Evolutionary conservation across 208 protist genomes (phyloP).

Genomic region (Trypanosoma lewisi): DNA sequence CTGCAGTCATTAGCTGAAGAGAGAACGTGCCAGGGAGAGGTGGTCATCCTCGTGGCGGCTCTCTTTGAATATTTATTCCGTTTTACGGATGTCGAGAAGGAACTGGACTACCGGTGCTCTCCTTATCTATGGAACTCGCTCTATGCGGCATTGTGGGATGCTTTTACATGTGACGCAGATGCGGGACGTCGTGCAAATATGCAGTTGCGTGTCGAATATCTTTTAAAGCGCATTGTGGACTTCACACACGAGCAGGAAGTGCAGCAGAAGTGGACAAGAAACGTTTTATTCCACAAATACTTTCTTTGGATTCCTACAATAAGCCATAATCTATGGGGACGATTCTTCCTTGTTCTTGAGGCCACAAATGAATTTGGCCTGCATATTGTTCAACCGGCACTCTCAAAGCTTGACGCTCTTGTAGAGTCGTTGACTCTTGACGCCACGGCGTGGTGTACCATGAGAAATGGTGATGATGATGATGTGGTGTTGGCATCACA

Average conservation of each 20-base stretch:
- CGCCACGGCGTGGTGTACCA: constrained; percentile 7
- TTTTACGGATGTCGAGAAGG: constrained; percentile 18
- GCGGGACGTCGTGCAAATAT: constrained; percentile 64
- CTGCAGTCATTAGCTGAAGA: constrained; percentile 19
- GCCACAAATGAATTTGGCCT: constrained; percentile 78
- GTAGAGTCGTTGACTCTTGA: constrained; percentile 30
- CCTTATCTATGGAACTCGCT: constrained; percentile 65
- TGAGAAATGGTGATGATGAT: background rate
- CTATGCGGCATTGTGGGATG: constrained; percentile 39
- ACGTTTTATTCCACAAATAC: constrained; percentile 33
- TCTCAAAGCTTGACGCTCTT: constrained; percentile 70
- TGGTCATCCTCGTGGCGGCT: constrained; percentile 69
- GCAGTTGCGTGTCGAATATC: constrained; percentile 72
- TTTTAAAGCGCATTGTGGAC: constrained; percentile 83
- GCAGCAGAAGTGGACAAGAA: constrained; percentile 15
- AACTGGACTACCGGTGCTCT: constrained; percentile 61
- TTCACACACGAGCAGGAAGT: constrained; percentile 42
- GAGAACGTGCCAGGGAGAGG: constrained; percentile 42
- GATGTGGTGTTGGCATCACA: background rate
- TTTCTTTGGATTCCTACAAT: constrained; percentile 45
- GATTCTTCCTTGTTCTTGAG: constrained; percentile 83
- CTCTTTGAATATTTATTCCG: constrained; percentile 87
- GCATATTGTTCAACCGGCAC: constrained; percentile 77
- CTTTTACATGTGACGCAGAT: constrained; percentile 36
- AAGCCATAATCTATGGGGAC: constrained; percentile 45